Evolutionary conservation across 1,284 basidiomycete genomes (phyloP).

Genomic region (Rhodotorula sp.): DNA sequence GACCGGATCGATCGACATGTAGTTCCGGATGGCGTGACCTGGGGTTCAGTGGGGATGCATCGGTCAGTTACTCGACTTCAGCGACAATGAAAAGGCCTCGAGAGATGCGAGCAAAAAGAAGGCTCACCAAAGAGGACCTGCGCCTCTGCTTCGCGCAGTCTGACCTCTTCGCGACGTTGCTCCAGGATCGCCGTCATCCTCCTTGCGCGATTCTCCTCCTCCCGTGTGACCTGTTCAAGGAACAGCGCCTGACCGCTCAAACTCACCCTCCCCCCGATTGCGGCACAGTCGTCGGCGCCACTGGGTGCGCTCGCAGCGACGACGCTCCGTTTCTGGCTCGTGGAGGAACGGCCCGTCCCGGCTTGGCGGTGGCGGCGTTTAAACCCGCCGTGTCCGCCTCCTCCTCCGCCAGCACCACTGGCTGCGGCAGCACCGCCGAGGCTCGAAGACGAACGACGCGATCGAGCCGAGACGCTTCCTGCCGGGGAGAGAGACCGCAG

Average conservation of each 20-base stretch:
- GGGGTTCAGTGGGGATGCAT: not conserved
- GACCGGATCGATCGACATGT: constrained; percentile 15
- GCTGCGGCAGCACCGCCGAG: not conserved
- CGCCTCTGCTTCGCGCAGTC: not conserved
- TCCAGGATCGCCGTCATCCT: constrained; percentile 7
- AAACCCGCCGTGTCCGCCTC: not conserved
- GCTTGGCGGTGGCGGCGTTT: constrained; percentile 17
- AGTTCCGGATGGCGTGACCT: constrained; percentile 12
- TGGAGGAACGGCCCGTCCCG: not conserved
- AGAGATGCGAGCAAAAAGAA: not conserved
- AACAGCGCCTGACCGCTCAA: not conserved
- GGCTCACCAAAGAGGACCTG: constrained; percentile 12
- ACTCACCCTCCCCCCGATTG: not conserved
- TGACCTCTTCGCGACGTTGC: constrained; percentile 3
- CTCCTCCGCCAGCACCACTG: not conserved
- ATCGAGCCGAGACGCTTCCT: not conserved
- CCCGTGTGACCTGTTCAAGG: not conserved
- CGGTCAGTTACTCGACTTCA: no score
- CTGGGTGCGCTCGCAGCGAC: not conserved
- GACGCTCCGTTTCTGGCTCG: constrained; percentile 14
- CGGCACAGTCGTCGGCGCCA: not conserved
- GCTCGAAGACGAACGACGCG: not conserved
- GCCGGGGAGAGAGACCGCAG: not conserved
- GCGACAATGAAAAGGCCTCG: no score
- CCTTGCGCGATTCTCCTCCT: constrained; percentile 10